A percentile compares a stretch with the other conserved stretches of the same genome.
These are phyloP conservation scores for Russula dissimulans DNA, from an alignment of 768 basidiomycete genomes.

Conservation along the genomic window DNA sequence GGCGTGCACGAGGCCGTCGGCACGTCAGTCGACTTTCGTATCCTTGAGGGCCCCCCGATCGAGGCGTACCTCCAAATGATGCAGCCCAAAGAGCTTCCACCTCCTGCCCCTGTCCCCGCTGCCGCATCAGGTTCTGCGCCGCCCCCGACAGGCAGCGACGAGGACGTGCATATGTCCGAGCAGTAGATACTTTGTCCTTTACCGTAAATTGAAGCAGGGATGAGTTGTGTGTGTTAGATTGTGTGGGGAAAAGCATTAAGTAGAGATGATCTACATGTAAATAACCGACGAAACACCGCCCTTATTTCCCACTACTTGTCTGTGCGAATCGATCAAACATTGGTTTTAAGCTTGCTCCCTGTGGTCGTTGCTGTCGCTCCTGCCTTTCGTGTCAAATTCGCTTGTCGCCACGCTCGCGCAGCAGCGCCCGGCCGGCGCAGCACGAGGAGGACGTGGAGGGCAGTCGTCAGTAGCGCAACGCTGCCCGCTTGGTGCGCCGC, in stretches of 20 bases:
- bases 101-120: conserved; percentile 20
- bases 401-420: conserved; percentile 51
- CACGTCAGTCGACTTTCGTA: conserved; percentile 59
- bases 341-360: not conserved
- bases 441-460: conserved; percentile 66
- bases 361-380: not conserved
- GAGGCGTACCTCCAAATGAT: conserved; percentile 69
- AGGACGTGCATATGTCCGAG: conserved; percentile 83
- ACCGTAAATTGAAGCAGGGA: not conserved
- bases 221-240: not conserved
- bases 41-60: conserved; percentile 76
- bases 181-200: conserved; percentile 26
- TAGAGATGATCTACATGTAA: conserved; percentile 1
- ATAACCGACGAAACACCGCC: not conserved
- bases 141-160: conserved; percentile 39
- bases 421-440: conserved; percentile 61
- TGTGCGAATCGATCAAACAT: not conserved
- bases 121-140: conserved; percentile 32
- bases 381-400: conserved; percentile 18
- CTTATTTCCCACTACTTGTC: not conserved
- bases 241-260: not conserved
- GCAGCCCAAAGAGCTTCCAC: conserved; percentile 54
- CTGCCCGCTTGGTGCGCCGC: conserved; percentile 95
- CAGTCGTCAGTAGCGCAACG: conserved; percentile 73
- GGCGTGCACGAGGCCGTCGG: conserved; percentile 44